Base-by-base conservation (phyloP, 495 filamentous ascomycete genomes). In the Aspergillus mulundensis region DNA sequence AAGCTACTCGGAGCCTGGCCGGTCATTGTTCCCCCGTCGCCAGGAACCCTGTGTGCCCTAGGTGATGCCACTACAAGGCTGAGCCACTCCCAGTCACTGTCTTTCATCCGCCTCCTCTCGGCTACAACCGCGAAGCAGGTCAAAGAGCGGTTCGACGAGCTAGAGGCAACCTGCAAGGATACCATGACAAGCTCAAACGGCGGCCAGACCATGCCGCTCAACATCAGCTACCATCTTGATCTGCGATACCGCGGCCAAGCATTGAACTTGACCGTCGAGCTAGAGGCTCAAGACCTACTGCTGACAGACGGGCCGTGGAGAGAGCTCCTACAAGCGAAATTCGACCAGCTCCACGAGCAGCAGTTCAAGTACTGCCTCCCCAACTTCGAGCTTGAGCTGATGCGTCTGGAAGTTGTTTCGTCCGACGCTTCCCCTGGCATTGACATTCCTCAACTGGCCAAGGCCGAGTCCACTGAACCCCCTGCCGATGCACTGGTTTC, bases 211-310 rank as follows among this genome's bases (percentile, higher is more conserved):
- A 50, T 50, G 18, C 28, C 20, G 46, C 16, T 50, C 11, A 21
- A 50, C 30, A 50, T 50, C n/a, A 50, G 28, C 28, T 76, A 77
- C 48, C 71, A 79, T 43, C 67, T 71, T 0, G 77, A 79, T 32
- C 69, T 79, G 5, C 61, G 77, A 2, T 79, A 81, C 51, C 75
- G 72, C 23, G 77, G 77, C 1, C 77, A 81, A 51, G 77, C 77
- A 0, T 57, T 77, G 52, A 78, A 67, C 0, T 64, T 81, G 25
- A 76, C 74, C 0, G 61, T 81, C 10, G 65, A 75, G 24, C 50
- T 81, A 10, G 51, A 50, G 6, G 54, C 41, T 7, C 61, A 67
- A 0, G 71, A 75, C 8, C 50, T 78, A 1, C 46, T 56, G 8
- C 38, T 64, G 5, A 60, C 56, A 16, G 61, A 62, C 8, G 18